phyloP scores from a whole-genome alignment of 2,329 filamentous ascomycete genomes.

The Tolypocladium amazonense region DNA sequence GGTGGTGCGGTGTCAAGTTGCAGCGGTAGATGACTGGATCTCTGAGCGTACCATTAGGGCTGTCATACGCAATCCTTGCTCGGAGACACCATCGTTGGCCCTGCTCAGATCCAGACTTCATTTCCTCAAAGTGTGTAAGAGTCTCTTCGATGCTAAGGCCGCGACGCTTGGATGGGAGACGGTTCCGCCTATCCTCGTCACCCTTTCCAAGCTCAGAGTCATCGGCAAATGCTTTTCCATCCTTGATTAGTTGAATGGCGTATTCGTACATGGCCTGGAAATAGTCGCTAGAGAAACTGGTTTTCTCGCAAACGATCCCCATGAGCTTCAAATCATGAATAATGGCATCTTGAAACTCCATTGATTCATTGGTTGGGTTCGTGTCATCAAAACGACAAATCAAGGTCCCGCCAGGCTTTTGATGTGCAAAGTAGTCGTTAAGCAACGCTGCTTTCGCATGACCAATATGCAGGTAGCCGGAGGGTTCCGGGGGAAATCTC shows the following conservation, averaged over 20 bases:
- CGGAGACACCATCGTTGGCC: conserved; percentile 84
- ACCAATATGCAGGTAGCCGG: conserved; percentile 80
- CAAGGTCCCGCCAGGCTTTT: conserved; percentile 74
- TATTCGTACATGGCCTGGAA: conserved; percentile 77
- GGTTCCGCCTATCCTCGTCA: conserved; percentile 66
- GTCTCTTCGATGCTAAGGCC: conserved; percentile 74
- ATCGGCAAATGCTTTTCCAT: conserved; percentile 77
- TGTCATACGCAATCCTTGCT: conserved; percentile 84
- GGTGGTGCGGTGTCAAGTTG: conserved; percentile 64
- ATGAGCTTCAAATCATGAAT: conserved; percentile 75
- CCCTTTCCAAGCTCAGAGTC: conserved; percentile 79
- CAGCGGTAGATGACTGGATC: conserved; percentile 97
- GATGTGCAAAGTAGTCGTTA: conserved; percentile 89
- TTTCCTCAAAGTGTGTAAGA: conserved; percentile 77
- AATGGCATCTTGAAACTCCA: conserved; percentile 83
- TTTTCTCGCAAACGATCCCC: conserved; percentile 70
- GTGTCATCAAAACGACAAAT: conserved; percentile 87
- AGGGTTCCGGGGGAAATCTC: conserved; percentile 79
- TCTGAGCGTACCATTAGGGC: conserved; percentile 89
- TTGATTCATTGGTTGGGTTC: conserved; percentile 85
- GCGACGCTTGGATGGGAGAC: conserved; percentile 75
- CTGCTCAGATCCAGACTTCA: conserved; percentile 76
- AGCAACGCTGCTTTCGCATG: conserved; percentile 80
- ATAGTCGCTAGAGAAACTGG: conserved; percentile 81
- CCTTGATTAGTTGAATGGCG: conserved; percentile 65